These are phyloP conservation scores for Piloderma croceum DNA, from an alignment of 768 basidiomycete genomes.

Conservation along the genomic window DNA sequence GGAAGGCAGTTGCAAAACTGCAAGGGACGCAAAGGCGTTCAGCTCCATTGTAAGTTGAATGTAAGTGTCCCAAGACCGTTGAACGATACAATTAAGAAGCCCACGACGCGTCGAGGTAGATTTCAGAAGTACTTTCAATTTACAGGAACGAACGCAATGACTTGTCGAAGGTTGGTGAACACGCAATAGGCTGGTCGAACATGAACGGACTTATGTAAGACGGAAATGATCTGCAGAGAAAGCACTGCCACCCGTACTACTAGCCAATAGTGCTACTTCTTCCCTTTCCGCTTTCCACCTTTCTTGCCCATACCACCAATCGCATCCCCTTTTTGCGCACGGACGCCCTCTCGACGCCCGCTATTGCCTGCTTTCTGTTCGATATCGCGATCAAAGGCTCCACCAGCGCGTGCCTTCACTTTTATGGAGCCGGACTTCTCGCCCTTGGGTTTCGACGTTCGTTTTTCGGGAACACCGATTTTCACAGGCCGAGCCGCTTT, in stretches of 20 bases:
- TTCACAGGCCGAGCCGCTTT: conserved; percentile 68
- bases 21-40: conserved; percentile 52
- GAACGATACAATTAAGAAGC: too few species aligned
- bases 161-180: too few species aligned
- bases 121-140: too few species aligned
- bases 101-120: too few species aligned
- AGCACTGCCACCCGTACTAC: conserved; percentile 19
- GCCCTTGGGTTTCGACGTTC: conserved; percentile 24
- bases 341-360: conserved; percentile 48
- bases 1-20: conserved; percentile 50
- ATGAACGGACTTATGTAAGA: too few species aligned
- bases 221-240: conserved; percentile 22
- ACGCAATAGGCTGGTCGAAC: too few species aligned
- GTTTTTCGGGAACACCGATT: conserved; percentile 53
- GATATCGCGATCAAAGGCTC: conserved; percentile 57
- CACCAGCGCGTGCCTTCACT: conserved; percentile 24
- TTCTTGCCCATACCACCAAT: conserved; percentile 50
- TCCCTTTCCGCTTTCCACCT: conserved; percentile 33
- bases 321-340: conserved; percentile 58
- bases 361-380: conserved; percentile 35
- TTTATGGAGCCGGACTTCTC: conserved; percentile 31
- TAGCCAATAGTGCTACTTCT: conserved; percentile 6
- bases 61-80: too few species aligned
- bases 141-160: too few species aligned
- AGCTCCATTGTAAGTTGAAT: too few species aligned